phyloP scores from a whole-genome alignment of 768 basidiomycete species.

The Pleurotus tuber-regium region DNA sequence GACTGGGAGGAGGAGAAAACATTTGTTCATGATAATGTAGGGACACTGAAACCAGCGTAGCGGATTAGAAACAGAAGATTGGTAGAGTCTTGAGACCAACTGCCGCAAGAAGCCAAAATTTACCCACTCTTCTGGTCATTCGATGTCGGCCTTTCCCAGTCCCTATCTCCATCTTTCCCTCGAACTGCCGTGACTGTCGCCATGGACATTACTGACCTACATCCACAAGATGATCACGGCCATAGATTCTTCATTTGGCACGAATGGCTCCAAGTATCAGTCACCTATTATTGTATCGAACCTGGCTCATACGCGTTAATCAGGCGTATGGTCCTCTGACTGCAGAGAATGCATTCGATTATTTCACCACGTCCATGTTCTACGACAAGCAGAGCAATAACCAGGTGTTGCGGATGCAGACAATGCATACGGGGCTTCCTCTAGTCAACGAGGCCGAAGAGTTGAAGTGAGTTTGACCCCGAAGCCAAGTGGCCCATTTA shows the following conservation, averaged over 20 bases:
- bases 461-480: slow-evolving; percentile 58
- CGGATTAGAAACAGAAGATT: slow-evolving; percentile 11
- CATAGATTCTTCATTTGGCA: slow-evolving; percentile 89
- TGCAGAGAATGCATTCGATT: slow-evolving; percentile 79
- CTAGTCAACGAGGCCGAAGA: slow-evolving; percentile 82
- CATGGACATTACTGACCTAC: slow-evolving; percentile 60
- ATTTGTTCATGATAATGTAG: background rate
- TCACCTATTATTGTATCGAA: background rate
- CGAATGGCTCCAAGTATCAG: slow-evolving; percentile 76
- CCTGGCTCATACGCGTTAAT: slow-evolving; percentile 7
- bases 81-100: slow-evolving; percentile 6
- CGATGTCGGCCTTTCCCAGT: slow-evolving; percentile 10
- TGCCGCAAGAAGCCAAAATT: slow-evolving; percentile 6
- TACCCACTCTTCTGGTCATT: slow-evolving; percentile 7
- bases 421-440: slow-evolving; percentile 77
- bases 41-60: slow-evolving; percentile 9
- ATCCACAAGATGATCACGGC: slow-evolving; percentile 78
- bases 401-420: slow-evolving; percentile 91
- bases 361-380: slow-evolving; percentile 89
- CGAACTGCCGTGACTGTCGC: slow-evolving; percentile 12
- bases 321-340: slow-evolving; percentile 79
- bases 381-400: slow-evolving; percentile 95
- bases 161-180: slow-evolving; percentile 12
- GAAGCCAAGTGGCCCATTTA: slow-evolving; percentile 9
- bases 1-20: background rate